These are phyloP conservation scores for Xerophyta viscosa DNA, from an alignment of 106 monocot species.

Conservation along the genomic window DNA sequence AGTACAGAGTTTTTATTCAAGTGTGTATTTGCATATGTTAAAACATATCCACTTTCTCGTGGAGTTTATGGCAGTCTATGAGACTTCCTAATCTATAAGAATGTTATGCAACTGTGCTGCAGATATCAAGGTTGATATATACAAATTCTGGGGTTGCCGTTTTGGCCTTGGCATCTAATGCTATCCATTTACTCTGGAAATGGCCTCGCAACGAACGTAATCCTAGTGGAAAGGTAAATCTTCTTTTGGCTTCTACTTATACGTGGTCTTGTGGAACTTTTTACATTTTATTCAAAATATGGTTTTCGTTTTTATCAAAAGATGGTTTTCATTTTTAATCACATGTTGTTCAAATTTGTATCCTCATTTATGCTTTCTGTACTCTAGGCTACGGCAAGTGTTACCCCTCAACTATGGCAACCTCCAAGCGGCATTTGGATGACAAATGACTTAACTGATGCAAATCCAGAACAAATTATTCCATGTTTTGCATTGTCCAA, in stretches of 20 bases:
- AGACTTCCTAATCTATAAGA: no score
- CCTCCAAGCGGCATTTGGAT: slow-evolving; percentile 63
- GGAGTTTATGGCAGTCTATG: no score
- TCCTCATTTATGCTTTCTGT: no score
- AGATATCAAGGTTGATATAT: slow-evolving; percentile 50
- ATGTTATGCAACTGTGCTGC: no score
- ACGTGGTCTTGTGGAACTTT: no score
- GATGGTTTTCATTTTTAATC: no score
- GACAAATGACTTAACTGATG: slow-evolving; percentile 68
- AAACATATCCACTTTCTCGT: no score
- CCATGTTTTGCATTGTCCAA: slow-evolving; percentile 84
- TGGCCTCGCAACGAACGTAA: slow-evolving; percentile 40
- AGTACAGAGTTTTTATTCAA: no score
- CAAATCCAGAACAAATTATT: slow-evolving; percentile 61
- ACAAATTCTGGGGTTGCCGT: slow-evolving; percentile 45
- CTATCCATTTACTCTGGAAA: slow-evolving; percentile 44
- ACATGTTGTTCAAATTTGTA: background rate
- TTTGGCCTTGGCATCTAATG: slow-evolving; percentile 46
- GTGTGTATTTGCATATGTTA: no score
- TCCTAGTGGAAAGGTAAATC: slow-evolving; percentile 35
- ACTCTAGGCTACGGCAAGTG: slow-evolving; percentile 70
- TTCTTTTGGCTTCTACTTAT: no score
- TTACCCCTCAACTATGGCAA: slow-evolving; percentile 70
- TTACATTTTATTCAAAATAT: no score
- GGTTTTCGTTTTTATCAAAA: no score